phyloP scores from a whole-genome alignment of 495 filamentous ascomycete species.

The Geoglossum glabrum region DNA sequence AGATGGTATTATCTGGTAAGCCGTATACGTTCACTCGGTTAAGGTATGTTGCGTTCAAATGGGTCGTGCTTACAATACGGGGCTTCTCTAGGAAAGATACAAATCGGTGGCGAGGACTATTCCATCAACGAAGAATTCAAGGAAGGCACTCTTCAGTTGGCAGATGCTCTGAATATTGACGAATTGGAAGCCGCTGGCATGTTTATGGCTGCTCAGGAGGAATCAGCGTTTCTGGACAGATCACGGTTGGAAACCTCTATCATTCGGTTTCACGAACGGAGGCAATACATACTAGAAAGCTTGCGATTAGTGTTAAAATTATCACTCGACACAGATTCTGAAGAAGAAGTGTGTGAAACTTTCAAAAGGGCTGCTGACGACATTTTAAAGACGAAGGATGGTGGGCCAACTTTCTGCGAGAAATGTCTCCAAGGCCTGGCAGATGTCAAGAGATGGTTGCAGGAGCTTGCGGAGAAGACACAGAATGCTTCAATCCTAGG shows the following conservation, averaged over 20 bases:
- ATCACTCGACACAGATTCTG: conserved; percentile 36
- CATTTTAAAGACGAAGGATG: conserved; percentile 27
- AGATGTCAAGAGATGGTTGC: conserved; percentile 51
- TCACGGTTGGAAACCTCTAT: conserved; percentile 50
- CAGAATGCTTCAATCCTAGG: conserved; percentile 51
- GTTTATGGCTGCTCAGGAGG: conserved; percentile 44
- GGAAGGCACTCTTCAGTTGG: conserved; percentile 53
- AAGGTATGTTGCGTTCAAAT: conserved; percentile 12
- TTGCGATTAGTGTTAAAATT: conserved; percentile 54
- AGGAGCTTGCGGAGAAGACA: conserved; percentile 46
- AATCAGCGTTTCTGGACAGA: conserved; percentile 42
- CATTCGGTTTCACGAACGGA: conserved; percentile 65
- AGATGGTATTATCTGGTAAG: conserved; percentile 34
- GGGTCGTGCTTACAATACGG: not conserved
- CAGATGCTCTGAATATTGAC: conserved; percentile 75
- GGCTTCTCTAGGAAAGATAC: conserved; percentile 40
- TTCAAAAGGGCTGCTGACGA: conserved; percentile 5
- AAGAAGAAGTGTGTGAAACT: conserved; percentile 18
- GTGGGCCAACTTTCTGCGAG: conserved; percentile 33
- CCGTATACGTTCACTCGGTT: not conserved
- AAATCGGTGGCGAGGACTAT: conserved; percentile 49
- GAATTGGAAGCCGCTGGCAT: conserved; percentile 64
- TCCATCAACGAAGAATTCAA: conserved; percentile 73
- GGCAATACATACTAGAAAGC: conserved; percentile 61
- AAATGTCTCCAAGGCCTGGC: conserved; percentile 55